Evolutionary conservation across 768 basidiomycete species (phyloP).

Genomic region (Mrakia frigida): DNA sequence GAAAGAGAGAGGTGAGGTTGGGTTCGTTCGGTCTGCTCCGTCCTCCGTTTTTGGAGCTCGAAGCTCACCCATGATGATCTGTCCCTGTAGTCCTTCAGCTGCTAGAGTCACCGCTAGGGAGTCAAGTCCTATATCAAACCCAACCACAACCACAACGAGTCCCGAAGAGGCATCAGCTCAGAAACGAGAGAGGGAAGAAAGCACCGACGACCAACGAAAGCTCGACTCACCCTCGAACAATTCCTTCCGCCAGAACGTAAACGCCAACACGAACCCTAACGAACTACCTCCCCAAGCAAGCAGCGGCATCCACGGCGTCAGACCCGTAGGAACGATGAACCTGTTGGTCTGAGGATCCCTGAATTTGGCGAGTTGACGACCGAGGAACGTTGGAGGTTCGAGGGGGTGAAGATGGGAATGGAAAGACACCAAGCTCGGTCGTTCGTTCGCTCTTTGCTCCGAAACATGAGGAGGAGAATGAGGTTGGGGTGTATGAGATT

Average conservation of each 20-base stretch:
- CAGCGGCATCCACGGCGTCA: constrained; percentile 72
- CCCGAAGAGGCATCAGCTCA: background rate
- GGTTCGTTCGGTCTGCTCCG: background rate
- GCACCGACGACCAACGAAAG: constrained; percentile 31
- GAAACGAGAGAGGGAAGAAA: background rate
- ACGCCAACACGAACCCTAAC: constrained; percentile 69
- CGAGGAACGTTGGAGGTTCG: background rate
- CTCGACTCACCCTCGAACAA: constrained; percentile 67
- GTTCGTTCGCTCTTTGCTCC: background rate
- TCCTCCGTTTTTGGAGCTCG: background rate
- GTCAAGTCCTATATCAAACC: constrained; percentile 67
- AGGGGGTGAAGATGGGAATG: constrained; percentile 20
- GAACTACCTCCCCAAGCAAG: constrained; percentile 71
- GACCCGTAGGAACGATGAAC: constrained; percentile 37
- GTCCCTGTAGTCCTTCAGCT: constrained; percentile 65
- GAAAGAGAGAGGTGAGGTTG: background rate
- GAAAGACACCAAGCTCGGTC: background rate
- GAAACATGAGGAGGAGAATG: background rate
- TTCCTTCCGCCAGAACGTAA: constrained; percentile 74
- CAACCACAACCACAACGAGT: background rate
- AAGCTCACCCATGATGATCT: constrained; percentile 61
- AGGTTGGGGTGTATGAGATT: constrained; percentile 16
- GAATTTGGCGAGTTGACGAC: background rate
- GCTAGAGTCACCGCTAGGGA: constrained; percentile 71
- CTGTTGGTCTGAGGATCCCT: constrained; percentile 18